These are phyloP conservation scores for Citrus sp. DNA, from an alignment of 345 rosid genomes.

Conservation along the genomic window DNA sequence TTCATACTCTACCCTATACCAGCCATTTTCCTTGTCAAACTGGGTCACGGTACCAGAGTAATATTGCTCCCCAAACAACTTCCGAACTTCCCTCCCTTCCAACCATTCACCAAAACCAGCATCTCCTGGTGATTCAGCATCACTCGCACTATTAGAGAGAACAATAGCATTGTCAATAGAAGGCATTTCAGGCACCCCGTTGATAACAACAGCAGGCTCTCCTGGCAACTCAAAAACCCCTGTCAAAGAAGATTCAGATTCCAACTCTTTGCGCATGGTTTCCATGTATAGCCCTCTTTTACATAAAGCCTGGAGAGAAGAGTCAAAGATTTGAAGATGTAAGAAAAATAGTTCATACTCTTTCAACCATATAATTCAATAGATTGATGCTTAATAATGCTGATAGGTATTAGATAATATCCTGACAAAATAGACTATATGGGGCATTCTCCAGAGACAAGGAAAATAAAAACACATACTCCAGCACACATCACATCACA, in stretches of 20 bases:
- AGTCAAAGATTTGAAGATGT: not conserved
- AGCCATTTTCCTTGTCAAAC: conserved; percentile 64
- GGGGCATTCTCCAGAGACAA: not conserved
- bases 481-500: not conserved
- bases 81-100: conserved; percentile 73
- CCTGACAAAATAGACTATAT: not conserved
- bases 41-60: conserved; percentile 52
- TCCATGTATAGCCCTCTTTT: conserved; percentile 33
- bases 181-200: conserved; percentile 60
- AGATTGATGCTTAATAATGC: not conserved
- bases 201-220: conserved; percentile 77
- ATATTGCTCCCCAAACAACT: conserved; percentile 46
- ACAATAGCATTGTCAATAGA: conserved; percentile 12
- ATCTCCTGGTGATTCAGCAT: conserved; percentile 23
- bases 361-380: not conserved
- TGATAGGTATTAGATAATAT: not conserved
- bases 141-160: conserved; percentile 12
- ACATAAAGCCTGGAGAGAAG: not conserved
- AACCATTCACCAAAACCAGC: conserved; percentile 74
- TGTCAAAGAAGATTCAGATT: conserved; percentile 23
- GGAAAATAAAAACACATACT: not conserved
- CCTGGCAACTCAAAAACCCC: conserved; percentile 56
- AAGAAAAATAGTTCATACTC: not conserved
- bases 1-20: conserved; percentile 83
- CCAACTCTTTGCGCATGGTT: conserved; percentile 18